phyloP scores from a whole-genome alignment of 1,284 basidiomycete species.

The Violaceomyces palustris region DNA sequence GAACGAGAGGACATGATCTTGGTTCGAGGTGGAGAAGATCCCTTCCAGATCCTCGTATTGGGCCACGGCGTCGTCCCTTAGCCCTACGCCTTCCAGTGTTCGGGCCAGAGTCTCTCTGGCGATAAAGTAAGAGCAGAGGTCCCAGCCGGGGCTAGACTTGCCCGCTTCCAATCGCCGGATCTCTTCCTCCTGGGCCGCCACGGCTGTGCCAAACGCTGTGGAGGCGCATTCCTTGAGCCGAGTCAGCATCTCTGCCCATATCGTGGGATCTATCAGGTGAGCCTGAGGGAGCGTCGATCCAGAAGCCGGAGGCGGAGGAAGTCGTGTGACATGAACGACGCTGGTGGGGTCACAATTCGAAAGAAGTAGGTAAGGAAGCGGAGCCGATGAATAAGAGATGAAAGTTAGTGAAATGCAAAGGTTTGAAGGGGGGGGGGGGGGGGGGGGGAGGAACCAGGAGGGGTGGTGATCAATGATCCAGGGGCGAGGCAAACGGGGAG shows the following conservation, averaged over 20 bases:
- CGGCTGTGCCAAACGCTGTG: constrained; percentile 71
- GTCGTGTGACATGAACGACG: constrained; percentile 20
- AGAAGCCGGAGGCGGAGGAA: constrained; percentile 54
- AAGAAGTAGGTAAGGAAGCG: too few relatives aligned
- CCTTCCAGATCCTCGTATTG: constrained; percentile 89
- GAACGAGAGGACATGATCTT: constrained; percentile 35
- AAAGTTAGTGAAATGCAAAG: too few relatives aligned
- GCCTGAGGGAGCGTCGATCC: too few relatives aligned
- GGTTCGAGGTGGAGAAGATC: constrained; percentile 59
- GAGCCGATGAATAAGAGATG: too few relatives aligned
- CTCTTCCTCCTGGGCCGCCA: constrained; percentile 54
- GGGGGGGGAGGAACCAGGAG: too few relatives aligned
- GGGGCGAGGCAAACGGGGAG: too few relatives aligned
- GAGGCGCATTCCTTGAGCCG: constrained; percentile 85
- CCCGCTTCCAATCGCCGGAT: constrained; percentile 17
- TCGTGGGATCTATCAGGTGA: constrained; percentile 63
- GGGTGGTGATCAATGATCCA: too few relatives aligned
- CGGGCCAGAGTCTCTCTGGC: constrained; percentile 82
- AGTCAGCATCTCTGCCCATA: constrained; percentile 81
- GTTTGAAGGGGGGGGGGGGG: too few relatives aligned
- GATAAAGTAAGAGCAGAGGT: constrained; percentile 64
- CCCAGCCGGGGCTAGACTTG: constrained; percentile 25
- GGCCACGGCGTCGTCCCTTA: constrained; percentile 80
- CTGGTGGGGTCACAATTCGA: too few relatives aligned
- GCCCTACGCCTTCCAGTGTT: constrained; percentile 82